These are phyloP conservation scores for Phialemonium atrogriseum DNA, from an alignment of 2,329 filamentous ascomycete species.

Conservation along the genomic window DNA sequence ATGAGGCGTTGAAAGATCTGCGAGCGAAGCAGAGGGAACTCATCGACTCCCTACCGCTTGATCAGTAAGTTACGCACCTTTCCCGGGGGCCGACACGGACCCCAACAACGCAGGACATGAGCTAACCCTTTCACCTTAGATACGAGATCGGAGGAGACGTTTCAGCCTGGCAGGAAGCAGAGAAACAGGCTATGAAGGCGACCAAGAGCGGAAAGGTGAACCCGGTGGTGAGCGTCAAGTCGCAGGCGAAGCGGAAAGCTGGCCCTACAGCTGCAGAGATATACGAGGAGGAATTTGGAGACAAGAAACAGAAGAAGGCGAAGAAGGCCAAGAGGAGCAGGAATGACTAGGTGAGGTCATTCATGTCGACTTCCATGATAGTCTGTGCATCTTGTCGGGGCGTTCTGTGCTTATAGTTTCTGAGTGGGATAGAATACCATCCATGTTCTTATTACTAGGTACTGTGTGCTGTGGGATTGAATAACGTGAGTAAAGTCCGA, in stretches of 20 bases:
- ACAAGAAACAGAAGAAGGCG: conserved; percentile 36
- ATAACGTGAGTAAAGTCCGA: no score
- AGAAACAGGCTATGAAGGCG: conserved; percentile 62
- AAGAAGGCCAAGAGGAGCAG: conserved; percentile 48
- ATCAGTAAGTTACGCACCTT: conserved; percentile 53
- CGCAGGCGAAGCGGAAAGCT: conserved; percentile 73
- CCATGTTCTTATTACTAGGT: no score
- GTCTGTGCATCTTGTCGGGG: no score
- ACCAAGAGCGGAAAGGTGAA: conserved; percentile 46
- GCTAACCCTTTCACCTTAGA: conserved; percentile 26
- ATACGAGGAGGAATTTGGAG: conserved; percentile 51
- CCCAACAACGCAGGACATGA: conserved; percentile 11
- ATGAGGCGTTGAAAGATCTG: conserved; percentile 63
- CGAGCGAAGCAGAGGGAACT: conserved; percentile 76
- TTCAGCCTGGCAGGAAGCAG: conserved; percentile 59
- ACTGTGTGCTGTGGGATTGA: no score
- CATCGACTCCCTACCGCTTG: conserved; percentile 83
- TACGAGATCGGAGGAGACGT: conserved; percentile 58
- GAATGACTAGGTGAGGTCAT: conserved; percentile 22
- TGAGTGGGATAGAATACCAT: no score
- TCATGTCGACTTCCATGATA: no score
- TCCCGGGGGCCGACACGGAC: background rate
- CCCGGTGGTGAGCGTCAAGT: conserved; percentile 72
- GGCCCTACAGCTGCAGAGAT: conserved; percentile 50
- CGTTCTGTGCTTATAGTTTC: no score